These are phyloP conservation scores for Scheffersomyces insectosa DNA, from an alignment of 1,139 yeast genomes.

Conservation along the genomic window DNA sequence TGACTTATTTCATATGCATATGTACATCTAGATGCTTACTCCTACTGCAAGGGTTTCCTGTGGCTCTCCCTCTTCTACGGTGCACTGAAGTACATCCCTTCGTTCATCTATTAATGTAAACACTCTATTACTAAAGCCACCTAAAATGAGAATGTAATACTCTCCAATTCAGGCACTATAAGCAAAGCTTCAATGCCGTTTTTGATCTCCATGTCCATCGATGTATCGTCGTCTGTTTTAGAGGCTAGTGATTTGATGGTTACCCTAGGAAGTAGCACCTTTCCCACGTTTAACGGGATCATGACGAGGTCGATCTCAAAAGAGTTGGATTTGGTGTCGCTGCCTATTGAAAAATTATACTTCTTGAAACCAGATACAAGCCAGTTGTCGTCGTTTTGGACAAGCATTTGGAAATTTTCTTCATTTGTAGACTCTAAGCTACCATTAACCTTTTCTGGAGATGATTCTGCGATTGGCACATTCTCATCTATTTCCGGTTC, in stretches of 20 bases:
- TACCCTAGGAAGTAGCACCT: slow-evolving; percentile 64
- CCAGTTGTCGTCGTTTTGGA: slow-evolving; percentile 58
- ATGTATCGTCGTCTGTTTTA: slow-evolving; percentile 28
- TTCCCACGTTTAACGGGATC: slow-evolving; percentile 78
- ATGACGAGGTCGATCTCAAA: slow-evolving; percentile 44
- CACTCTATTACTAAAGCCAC: too few species aligned
- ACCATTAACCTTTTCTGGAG: slow-evolving; percentile 17
- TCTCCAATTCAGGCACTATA: slow-evolving; percentile 71
- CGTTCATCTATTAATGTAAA: too few species aligned
- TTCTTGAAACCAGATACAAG: slow-evolving; percentile 63
- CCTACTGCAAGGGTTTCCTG: too few species aligned
- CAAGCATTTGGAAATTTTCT: slow-evolving; percentile 26
- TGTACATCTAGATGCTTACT: too few species aligned
- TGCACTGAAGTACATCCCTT: too few species aligned
- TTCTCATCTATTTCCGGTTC: slow-evolving; percentile 2
- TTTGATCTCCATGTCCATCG: slow-evolving; percentile 62
- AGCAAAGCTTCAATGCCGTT: slow-evolving; percentile 70
- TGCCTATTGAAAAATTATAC: slow-evolving; percentile 43
- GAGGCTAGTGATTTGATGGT: slow-evolving; percentile 34
- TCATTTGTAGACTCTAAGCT: background rate
- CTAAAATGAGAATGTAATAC: slow-evolving; percentile 60
- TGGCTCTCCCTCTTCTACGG: too few species aligned
- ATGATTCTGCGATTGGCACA: slow-evolving; percentile 26
- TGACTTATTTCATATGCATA: too few species aligned
- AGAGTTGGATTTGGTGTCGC: slow-evolving; percentile 9